These are phyloP conservation scores for Solanum medicagineum DNA, from an alignment of 257 asterid genomes.

Conservation along the genomic window DNA sequence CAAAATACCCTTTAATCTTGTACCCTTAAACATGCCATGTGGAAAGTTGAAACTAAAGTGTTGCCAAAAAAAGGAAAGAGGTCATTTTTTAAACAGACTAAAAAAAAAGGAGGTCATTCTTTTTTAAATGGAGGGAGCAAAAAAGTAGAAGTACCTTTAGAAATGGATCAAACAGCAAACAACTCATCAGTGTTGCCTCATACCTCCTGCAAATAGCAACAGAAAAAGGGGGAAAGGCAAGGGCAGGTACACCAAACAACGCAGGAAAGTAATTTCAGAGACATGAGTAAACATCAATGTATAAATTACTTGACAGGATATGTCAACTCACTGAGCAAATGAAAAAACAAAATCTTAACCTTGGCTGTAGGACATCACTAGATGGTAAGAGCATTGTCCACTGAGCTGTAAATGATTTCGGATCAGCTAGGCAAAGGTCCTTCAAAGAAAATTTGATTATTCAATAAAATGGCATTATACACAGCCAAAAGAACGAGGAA, in stretches of 20 bases:
- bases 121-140: no score
- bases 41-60: no score
- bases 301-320: neutral
- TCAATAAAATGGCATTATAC: constrained; percentile 7
- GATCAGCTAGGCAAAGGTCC: constrained; percentile 94
- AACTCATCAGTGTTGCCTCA: constrained; percentile 72
- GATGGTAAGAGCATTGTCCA: constrained; percentile 89
- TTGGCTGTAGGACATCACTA: constrained; percentile 70
- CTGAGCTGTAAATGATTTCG: constrained; percentile 69
- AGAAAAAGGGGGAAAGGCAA: neutral
- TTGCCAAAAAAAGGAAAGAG: no score
- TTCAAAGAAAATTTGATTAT: constrained; percentile 24
- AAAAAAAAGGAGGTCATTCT: no score
- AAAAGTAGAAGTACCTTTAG: constrained; percentile 42
- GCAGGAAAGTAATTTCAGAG: neutral
- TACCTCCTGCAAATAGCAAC: constrained; percentile 48
- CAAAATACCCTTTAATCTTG: no score
- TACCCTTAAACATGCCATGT: no score
- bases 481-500: neutral
- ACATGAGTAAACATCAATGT: neutral
- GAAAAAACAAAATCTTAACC: constrained; percentile 34
- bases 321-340: neutral
- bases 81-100: no score
- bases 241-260: neutral
- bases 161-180: constrained; percentile 82